Base-by-base conservation (phyloP, 371 early-diverging fungal genomes). In the Actinomortierella ambigua region DNA sequence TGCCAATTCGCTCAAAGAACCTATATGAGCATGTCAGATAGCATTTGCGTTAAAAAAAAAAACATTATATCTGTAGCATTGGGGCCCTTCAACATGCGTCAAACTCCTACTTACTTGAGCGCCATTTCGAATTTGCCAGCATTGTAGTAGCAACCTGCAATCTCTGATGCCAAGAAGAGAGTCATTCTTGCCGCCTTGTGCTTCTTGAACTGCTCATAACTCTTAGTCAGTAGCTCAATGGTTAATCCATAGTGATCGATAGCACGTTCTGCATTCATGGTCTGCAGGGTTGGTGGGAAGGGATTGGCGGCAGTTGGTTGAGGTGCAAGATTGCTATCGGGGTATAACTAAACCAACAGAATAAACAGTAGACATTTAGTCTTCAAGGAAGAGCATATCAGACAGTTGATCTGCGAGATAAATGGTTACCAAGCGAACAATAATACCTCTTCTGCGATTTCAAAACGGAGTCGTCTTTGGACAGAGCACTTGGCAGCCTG, bases 191-290 rank as follows among this genome's bases (percentile, higher is more conserved):
- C 85, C 48, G 83, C 81, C 20, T 86, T 85, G 48, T 88, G 79
- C 50, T 82, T 79, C 69, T 93, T 93, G 65, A 94, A 95, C 48
- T 91, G 91, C 51, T 95, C 95, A 59, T 94, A 95, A 24, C 93
- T 86, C 66, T 93, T 93, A 2, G 94, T 93, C 26, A 94, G 68
- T 0, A 93, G 69, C 48, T 93, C 94, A 53, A 95, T 92, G 0
- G 90, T 88, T 20, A 85, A 39, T 13, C 79, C 67, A 3, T 90
- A 81, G 60, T 93, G 92, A 63, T 92, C 91, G 17, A 88, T 67
- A 40, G 69, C 59, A 43, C 82, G 79, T 59, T 90, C 90, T 1
- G 75, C 78, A 34, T 65, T 76, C 63, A 76, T 55, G 2, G 76
- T 65, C 40, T 69, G 59, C 26, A 56, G 55, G n/a, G 78, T 60